These are phyloP conservation scores for Cytospora piceicola DNA, from an alignment of 2,329 filamentous ascomycete species.

Conservation along the genomic window DNA sequence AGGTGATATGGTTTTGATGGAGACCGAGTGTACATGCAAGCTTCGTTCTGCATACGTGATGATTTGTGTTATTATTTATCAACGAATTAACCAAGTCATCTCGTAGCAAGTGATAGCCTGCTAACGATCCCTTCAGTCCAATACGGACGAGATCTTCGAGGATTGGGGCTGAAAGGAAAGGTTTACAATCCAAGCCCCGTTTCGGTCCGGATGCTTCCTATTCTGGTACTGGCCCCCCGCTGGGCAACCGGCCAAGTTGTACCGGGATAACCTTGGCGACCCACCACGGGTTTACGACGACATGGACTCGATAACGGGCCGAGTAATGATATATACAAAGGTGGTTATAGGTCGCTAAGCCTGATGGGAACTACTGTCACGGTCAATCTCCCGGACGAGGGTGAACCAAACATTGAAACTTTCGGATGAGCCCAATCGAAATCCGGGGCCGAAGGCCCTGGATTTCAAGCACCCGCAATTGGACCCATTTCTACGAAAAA, in stretches of 20 bases:
- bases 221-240: neutral
- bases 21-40: neutral
- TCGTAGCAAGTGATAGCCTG: neutral
- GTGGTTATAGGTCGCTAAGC: neutral
- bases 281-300: neutral
- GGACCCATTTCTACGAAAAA: neutral
- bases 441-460: neutral
- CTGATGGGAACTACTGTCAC: neutral
- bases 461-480: neutral
- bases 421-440: neutral
- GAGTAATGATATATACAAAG: neutral
- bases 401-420: neutral
- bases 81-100: neutral
- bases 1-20: neutral
- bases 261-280: neutral
- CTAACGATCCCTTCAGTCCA: neutral
- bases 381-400: neutral
- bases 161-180: neutral
- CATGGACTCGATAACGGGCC: neutral
- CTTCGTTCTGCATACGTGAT: too few relatives aligned
- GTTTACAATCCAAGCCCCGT: neutral
- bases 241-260: too few relatives aligned
- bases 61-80: neutral
- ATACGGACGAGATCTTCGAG: neutral
- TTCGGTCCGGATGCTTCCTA: neutral